A percentile compares a stretch with the other conserved stretches of the same genome.
These are phyloP conservation scores for Vaucheria bursata DNA, from an alignment of 352 stramenopile species.

Conservation along the genomic window DNA sequence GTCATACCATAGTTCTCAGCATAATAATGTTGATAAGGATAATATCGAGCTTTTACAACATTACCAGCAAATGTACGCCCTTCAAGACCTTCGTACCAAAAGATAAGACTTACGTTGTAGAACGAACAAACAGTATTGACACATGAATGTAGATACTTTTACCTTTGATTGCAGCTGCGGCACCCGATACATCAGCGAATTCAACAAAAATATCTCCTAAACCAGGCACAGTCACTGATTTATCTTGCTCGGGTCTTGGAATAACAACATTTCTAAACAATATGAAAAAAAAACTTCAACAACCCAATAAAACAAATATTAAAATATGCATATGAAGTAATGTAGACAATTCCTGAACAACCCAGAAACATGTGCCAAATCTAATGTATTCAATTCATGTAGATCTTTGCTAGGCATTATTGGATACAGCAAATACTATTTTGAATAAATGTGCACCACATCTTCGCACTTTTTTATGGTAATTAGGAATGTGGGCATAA, in stretches of 20 bases:
- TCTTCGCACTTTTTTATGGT: too few relatives aligned
- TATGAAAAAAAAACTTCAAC: background rate
- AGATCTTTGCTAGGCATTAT: too few relatives aligned
- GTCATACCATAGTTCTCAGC: background rate
- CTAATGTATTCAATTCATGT: too few relatives aligned
- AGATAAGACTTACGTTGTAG: background rate
- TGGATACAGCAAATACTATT: too few relatives aligned
- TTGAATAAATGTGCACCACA: too few relatives aligned
- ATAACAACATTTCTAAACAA: conserved; percentile 18
- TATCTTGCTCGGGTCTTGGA: conserved; percentile 22
- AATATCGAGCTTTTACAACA: conserved; percentile 33
- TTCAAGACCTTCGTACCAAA: conserved; percentile 6
- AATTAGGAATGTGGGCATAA: background rate
- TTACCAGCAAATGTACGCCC: conserved; percentile 43
- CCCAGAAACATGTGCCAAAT: too few relatives aligned
- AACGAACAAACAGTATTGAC: background rate
- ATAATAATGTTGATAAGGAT: conserved; percentile 16
- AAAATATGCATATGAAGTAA: background rate
- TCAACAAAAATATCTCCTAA: conserved; percentile 46
- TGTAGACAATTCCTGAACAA: too few relatives aligned
- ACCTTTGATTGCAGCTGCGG: conserved; percentile 29
- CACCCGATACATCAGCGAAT: conserved; percentile 26
- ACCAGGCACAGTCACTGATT: conserved; percentile 15
- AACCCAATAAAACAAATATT: background rate
- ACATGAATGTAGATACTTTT: background rate